Evolutionary conservation across 768 basidiomycete species (phyloP).

Genomic region (Suillus subluteus): DNA sequence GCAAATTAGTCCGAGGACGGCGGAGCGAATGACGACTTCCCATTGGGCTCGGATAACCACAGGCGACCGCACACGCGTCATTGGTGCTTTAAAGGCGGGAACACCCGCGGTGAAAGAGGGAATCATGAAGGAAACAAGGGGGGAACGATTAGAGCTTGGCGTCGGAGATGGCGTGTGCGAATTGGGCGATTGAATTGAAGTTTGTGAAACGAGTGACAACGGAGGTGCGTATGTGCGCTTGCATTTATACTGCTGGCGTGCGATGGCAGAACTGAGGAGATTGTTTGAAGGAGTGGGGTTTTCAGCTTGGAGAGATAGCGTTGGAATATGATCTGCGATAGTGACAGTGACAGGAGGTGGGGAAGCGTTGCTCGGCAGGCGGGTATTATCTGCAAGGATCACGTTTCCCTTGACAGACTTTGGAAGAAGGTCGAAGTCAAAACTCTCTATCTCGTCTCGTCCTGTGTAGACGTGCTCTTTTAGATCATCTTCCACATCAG

Average conservation of each 20-base stretch:
- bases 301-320: neutral
- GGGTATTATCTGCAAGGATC: neutral
- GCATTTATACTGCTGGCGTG: slow-evolving; percentile 36
- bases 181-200: neutral
- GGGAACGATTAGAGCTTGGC: slow-evolving; percentile 13
- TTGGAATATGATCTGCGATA: neutral
- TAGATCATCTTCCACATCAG: slow-evolving; percentile 11
- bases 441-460: slow-evolving; percentile 19
- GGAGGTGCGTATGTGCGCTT: slow-evolving; percentile 14
- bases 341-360: slow-evolving; percentile 1
- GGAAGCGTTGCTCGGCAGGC: neutral
- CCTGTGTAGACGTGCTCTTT: slow-evolving; percentile 16
- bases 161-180: neutral
- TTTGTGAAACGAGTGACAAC: slow-evolving; percentile 6
- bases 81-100: slow-evolving; percentile 70
- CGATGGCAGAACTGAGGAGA: slow-evolving; percentile 15
- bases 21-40: slow-evolving; percentile 77
- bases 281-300: neutral
- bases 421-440: slow-evolving; percentile 35
- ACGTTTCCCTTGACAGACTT: neutral
- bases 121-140: slow-evolving; percentile 15
- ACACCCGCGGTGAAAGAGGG: slow-evolving; percentile 46
- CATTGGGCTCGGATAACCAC: slow-evolving; percentile 80
- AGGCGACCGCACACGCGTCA: slow-evolving; percentile 71
- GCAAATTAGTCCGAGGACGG: slow-evolving; percentile 47